phyloP scores from a whole-genome alignment of 345 rosid genomes.

The Eutrema yunnanense region DNA sequence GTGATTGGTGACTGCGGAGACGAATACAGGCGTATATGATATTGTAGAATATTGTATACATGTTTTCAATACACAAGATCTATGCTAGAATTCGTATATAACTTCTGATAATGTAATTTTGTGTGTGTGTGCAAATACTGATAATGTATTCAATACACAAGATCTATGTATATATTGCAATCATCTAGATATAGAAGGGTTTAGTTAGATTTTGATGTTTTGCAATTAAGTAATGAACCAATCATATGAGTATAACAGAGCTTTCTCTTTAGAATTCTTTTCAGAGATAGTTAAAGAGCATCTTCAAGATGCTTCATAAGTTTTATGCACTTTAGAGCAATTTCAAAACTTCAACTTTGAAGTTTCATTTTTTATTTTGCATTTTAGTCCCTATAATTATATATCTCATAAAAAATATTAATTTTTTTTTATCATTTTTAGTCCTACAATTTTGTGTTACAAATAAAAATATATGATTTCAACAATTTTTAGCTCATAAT shows the following conservation, averaged over 20 bases:
- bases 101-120: not conserved
- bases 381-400: too few relatives aligned
- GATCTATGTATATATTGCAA: not conserved
- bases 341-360: too few relatives aligned
- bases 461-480: too few relatives aligned
- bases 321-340: too few relatives aligned
- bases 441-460: too few relatives aligned
- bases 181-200: not conserved
- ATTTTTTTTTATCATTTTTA: too few relatives aligned
- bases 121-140: not conserved
- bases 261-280: too few relatives aligned
- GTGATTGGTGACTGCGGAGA: constrained; percentile 97
- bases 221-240: not conserved
- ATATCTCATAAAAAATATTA: too few relatives aligned
- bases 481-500: too few relatives aligned
- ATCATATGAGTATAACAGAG: not conserved
- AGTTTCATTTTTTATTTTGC: too few relatives aligned
- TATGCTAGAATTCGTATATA: not conserved
- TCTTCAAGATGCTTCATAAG: too few relatives aligned
- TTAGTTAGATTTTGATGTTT: not conserved
- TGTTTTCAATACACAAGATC: not conserved
- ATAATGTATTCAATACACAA: not conserved
- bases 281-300: too few relatives aligned
- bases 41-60: not conserved
- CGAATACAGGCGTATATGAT: constrained; percentile 62